phyloP scores from a whole-genome alignment of 805 yeast genomes.

The Schwanniomyces vanrijiae region DNA sequence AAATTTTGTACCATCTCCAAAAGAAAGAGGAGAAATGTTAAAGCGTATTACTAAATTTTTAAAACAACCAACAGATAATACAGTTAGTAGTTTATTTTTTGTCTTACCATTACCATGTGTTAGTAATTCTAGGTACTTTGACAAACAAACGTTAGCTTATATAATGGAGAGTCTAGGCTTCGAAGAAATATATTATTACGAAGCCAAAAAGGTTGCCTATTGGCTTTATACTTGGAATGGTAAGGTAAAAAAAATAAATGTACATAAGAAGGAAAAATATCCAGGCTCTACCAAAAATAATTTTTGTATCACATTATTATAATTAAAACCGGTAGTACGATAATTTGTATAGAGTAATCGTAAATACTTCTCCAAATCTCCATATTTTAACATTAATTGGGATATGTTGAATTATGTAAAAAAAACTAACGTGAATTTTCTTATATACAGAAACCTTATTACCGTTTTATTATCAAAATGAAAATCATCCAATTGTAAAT shows the following conservation, averaged over 20 bases:
- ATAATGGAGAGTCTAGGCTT: slow-evolving; percentile 68
- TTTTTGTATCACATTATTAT: slow-evolving; percentile 45
- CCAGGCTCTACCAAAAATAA: slow-evolving; percentile 67
- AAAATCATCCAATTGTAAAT: background rate
- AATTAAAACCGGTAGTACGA: background rate
- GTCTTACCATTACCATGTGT: slow-evolving; percentile 91
- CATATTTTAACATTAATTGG: background rate
- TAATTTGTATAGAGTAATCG: background rate
- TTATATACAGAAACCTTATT: background rate
- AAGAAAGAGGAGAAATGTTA: slow-evolving; percentile 77
- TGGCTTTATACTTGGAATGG: slow-evolving; percentile 60
- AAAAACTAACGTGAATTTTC: background rate
- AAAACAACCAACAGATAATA: slow-evolving; percentile 22
- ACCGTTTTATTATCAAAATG: background rate
- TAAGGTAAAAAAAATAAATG: slow-evolving; percentile 7
- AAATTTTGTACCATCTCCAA: slow-evolving; percentile 79
- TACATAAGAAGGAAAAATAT: slow-evolving; percentile 49
- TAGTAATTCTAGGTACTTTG: slow-evolving; percentile 76
- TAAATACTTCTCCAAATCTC: background rate
- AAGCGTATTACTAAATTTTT: slow-evolving; percentile 57
- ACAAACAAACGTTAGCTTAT: slow-evolving; percentile 35
- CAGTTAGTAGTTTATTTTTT: slow-evolving; percentile 54
- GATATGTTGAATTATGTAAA: background rate
- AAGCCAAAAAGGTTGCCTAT: slow-evolving; percentile 72
- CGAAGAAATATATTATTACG: slow-evolving; percentile 42